Conservation (phyloP, 2,329 filamentous ascomycete genomes). For the Talaromyces sp. region DNA sequence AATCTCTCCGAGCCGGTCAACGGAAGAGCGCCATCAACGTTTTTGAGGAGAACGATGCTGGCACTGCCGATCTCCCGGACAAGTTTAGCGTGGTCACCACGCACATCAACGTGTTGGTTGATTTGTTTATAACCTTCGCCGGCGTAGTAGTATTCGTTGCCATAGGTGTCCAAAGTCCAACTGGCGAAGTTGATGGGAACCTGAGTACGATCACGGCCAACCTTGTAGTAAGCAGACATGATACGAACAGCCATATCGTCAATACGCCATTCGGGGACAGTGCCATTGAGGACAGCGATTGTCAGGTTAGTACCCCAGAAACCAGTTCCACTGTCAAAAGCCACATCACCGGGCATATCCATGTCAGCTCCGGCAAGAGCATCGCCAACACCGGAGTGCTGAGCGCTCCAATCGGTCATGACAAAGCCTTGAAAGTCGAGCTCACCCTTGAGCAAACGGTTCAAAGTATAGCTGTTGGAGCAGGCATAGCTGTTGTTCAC, state of each 20-base stretch:
- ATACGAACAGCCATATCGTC: conserved; percentile 90
- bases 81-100: conserved; percentile 62
- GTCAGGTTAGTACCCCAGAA: conserved; percentile 88
- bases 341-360: conserved; percentile 78
- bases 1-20: conserved; percentile 69
- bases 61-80: conserved; percentile 74
- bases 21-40: conserved; percentile 62
- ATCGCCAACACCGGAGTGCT: conserved; percentile 63
- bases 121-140: conserved; percentile 60
- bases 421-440: conserved; percentile 72
- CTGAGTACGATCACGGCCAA: conserved; percentile 50
- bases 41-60: conserved; percentile 86
- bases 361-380: conserved; percentile 70
- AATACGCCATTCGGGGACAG: conserved; percentile 76
- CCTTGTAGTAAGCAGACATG: conserved; percentile 60
- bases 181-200: conserved; percentile 76
- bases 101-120: conserved; percentile 82
- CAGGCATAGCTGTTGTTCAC: conserved; percentile 65
- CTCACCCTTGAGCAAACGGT: conserved; percentile 62
- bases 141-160: conserved; percentile 60
- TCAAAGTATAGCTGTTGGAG: conserved; percentile 57
- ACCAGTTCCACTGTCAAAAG: conserved; percentile 65
- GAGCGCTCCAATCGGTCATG: conserved; percentile 69
- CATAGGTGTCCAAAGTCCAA: conserved; percentile 74
- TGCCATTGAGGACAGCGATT: conserved; percentile 81